phyloP scores from a whole-genome alignment of 176 grass and related monocot genomes.

The Miscanthus lutarioriparius region DNA sequence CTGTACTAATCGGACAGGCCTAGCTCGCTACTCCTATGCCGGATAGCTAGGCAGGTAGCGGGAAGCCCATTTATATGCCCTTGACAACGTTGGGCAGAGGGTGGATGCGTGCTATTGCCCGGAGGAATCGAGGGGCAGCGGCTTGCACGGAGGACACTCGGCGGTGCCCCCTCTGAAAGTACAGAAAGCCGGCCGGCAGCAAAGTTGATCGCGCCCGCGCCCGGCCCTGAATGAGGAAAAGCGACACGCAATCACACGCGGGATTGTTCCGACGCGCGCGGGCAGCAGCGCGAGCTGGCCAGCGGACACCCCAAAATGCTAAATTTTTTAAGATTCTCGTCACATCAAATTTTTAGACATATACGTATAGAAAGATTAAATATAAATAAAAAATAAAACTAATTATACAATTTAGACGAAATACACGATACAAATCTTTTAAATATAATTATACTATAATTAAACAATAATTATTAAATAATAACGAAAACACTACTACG shows the following conservation, averaged over 20 bases:
- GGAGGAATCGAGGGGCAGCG: background rate
- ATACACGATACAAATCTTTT: too few species aligned
- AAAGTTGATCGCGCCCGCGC: background rate
- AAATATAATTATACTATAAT: too few species aligned
- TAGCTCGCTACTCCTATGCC: background rate
- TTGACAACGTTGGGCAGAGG: conserved; percentile 20
- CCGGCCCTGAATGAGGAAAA: conserved; percentile 52
- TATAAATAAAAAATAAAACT: too few species aligned
- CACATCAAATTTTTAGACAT: too few species aligned
- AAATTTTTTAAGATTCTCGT: too few species aligned
- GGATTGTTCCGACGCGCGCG: conserved; percentile 26
- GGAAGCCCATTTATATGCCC: conserved; percentile 34
- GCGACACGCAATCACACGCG: conserved; percentile 50
- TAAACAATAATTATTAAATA: too few species aligned
- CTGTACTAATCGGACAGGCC: background rate
- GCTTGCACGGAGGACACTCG: background rate
- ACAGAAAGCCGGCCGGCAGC: background rate
- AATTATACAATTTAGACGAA: too few species aligned
- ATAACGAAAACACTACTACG: too few species aligned
- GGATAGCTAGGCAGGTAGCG: background rate
- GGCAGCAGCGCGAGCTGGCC: too few species aligned
- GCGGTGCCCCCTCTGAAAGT: background rate
- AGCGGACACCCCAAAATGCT: background rate
- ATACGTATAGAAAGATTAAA: too few species aligned
- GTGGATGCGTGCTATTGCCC: conserved; percentile 6